Evolutionary conservation across 2,329 filamentous ascomycete genomes (phyloP).

Genomic region (Xylaria sp.): DNA sequence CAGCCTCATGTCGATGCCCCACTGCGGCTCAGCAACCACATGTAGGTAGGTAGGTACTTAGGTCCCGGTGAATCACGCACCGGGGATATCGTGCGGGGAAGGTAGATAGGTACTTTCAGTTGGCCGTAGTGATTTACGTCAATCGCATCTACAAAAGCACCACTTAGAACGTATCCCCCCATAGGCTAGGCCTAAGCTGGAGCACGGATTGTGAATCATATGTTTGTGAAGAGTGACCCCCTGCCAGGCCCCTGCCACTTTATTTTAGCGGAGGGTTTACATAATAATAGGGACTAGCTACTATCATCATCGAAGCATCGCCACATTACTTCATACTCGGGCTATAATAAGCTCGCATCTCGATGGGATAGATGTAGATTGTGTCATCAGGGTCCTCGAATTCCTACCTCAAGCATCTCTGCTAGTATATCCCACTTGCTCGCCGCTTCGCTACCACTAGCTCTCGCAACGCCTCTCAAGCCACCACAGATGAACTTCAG

Average conservation of each 20-base stretch:
- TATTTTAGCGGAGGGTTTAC: neutral
- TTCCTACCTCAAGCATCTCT: conserved; percentile 74
- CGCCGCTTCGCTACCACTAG: conserved; percentile 69
- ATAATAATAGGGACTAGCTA: conserved; percentile 3
- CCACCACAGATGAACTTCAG: conserved; percentile 78
- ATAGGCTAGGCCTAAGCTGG: neutral
- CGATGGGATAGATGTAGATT: conserved; percentile 24
- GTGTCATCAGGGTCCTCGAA: conserved; percentile 37
- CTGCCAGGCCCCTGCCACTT: neutral
- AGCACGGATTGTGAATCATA: neutral
- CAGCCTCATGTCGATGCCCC: conserved; percentile 26
- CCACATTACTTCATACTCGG: conserved; percentile 2
- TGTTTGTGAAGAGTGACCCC: neutral
- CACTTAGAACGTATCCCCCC: neutral
- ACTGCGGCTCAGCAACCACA: conserved; percentile 14
- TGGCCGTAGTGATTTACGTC: conserved; percentile 22
- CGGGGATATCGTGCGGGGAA: conserved; percentile 10
- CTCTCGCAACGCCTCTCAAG: conserved; percentile 78
- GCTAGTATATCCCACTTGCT: conserved; percentile 82
- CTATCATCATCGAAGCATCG: neutral
- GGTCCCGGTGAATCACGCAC: conserved; percentile 6
- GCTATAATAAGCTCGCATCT: conserved; percentile 19
- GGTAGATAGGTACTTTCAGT: neutral
- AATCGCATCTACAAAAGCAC: neutral
- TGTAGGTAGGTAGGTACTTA: neutral